Percentiles rank a stretch among this genome's conserved stretches.
Evolutionary conservation across 2,329 filamentous ascomycete species (phyloP).

Genomic region (Paecilomyces sp.): DNA sequence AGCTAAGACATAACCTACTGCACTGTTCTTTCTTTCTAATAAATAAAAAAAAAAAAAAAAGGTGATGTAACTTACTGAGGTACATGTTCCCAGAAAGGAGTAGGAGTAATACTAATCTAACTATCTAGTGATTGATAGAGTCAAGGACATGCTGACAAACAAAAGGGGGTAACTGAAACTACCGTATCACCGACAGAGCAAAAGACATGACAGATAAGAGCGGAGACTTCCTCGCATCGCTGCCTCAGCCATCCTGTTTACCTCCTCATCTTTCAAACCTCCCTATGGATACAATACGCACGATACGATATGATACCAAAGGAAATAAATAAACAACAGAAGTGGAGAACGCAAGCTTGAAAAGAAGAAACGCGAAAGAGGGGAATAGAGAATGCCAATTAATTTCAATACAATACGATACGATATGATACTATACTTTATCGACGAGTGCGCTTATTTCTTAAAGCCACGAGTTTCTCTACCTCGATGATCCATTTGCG

Average conservation of each 20-base stretch:
- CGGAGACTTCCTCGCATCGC: not conserved
- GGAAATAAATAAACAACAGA: too few species aligned
- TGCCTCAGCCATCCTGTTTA: not conserved
- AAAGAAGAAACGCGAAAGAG: not conserved
- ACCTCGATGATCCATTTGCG: slow-evolving; percentile 71
- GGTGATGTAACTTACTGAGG: not conserved
- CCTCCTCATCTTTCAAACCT: not conserved
- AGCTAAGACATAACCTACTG: not conserved
- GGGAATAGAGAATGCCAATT: not conserved
- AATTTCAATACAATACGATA: too few species aligned
- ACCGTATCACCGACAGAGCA: not conserved
- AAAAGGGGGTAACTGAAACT: not conserved
- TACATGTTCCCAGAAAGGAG: not conserved
- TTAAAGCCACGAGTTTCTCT: slow-evolving; percentile 50
- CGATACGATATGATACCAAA: not conserved
- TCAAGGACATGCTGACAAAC: not conserved
- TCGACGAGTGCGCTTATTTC: not conserved
- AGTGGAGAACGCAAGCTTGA: not conserved
- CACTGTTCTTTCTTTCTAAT: not conserved
- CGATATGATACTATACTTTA: not conserved
- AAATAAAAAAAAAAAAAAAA: too few species aligned
- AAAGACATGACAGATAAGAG: not conserved
- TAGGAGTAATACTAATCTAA: too few species aligned
- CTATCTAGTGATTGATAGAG: too few species aligned
- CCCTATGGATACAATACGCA: not conserved